A percentile compares a stretch with the other conserved stretches of the same genome.
Conservation (phyloP, 2,329 filamentous ascomycete genomes). For the Fusarium sp. region DNA sequence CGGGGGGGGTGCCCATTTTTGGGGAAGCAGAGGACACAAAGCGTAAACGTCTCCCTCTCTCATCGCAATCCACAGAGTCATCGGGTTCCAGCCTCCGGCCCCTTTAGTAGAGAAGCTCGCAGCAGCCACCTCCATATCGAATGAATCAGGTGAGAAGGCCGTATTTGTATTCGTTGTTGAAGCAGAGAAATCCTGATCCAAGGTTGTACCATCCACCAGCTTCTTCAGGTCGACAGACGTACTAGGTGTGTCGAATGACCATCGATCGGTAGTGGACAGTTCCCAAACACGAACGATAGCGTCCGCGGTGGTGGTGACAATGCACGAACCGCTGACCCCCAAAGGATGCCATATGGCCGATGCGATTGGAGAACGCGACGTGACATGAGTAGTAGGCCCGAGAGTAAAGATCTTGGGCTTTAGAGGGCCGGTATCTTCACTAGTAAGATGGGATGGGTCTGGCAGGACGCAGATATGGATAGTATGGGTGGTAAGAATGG, state of each 20-base stretch:
- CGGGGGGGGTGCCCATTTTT: conserved; percentile 82
- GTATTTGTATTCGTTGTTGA: conserved; percentile 79
- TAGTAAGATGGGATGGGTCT: conserved; percentile 78
- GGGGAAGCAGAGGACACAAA: conserved; percentile 87
- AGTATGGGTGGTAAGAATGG: conserved; percentile 87
- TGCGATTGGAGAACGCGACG: conserved; percentile 82
- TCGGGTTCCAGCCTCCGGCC: conserved; percentile 89
- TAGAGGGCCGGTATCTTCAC: conserved; percentile 73
- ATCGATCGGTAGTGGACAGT: conserved; percentile 82
- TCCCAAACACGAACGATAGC: conserved; percentile 93
- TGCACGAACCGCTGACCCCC: conserved; percentile 80
- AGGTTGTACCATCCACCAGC: conserved; percentile 82
- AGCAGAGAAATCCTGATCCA: conserved; percentile 85
- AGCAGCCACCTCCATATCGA: conserved; percentile 94
- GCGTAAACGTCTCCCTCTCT: conserved; percentile 92
- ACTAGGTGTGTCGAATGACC: conserved; percentile 86
- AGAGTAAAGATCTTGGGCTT: conserved; percentile 89
- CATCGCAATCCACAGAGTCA: conserved; percentile 99
- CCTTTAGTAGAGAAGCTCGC: conserved; percentile 78
- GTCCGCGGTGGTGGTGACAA: conserved; percentile 90
- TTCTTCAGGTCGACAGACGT: conserved; percentile 90
- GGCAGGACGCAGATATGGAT: conserved; percentile 89
- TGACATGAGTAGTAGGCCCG: conserved; percentile 92
- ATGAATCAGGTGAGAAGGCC: conserved; percentile 86
- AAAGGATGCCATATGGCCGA: conserved; percentile 93